phyloP scores from a whole-genome alignment of 768 basidiomycete species.

The Dentipellis fragilis region DNA sequence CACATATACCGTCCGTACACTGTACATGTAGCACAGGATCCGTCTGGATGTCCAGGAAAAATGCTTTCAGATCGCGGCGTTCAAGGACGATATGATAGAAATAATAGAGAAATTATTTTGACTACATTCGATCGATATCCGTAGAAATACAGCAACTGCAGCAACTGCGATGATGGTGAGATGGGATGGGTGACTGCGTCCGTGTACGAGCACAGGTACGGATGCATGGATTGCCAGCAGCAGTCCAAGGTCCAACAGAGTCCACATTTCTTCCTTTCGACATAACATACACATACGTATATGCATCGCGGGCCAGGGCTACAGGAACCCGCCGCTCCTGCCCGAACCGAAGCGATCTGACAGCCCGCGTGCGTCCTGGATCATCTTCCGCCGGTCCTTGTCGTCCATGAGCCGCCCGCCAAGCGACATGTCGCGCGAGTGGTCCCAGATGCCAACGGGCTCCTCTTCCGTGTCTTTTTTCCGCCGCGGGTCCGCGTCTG shows the following conservation, averaged over 20 bases:
- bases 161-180: not conserved
- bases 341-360: conserved; percentile 78
- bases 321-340: conserved; percentile 56
- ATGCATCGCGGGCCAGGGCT: conserved; percentile 1
- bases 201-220: not conserved
- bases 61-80: too few species aligned
- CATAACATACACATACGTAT: not conserved
- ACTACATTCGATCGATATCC: too few species aligned
- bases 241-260: not conserved
- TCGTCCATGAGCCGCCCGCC: conserved; percentile 90
- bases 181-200: not conserved
- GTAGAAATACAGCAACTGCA: not conserved
- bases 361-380: conserved; percentile 73
- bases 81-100: too few species aligned
- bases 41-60: too few species aligned
- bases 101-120: too few species aligned
- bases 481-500: conserved; percentile 35
- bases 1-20: too few species aligned
- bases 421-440: conserved; percentile 79
- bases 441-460: conserved; percentile 79
- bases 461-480: conserved; percentile 38
- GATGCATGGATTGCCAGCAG: not conserved
- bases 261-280: not conserved
- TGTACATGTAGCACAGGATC: too few species aligned
- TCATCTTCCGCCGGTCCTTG: conserved; percentile 59